Evolutionary conservation across 768 basidiomycete genomes (phyloP).

Genomic region (Kwoniella newhampshirensis): DNA sequence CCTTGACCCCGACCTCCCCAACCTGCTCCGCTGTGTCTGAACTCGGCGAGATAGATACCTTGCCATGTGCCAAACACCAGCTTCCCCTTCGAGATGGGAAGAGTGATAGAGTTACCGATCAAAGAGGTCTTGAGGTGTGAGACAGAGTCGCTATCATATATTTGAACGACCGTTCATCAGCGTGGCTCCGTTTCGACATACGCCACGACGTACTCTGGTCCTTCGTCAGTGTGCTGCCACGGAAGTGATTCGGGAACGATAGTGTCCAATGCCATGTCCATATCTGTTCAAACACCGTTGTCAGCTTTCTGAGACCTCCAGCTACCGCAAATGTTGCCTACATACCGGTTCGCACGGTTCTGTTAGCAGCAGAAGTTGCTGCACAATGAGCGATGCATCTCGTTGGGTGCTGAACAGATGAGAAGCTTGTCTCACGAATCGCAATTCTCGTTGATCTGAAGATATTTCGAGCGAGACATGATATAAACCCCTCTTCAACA

Average conservation of each 20-base stretch:
- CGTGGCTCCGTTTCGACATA: background rate
- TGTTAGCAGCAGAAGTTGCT: background rate
- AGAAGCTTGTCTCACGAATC: conserved; percentile 64
- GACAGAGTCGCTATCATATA: conserved; percentile 69
- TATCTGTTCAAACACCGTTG: conserved; percentile 60
- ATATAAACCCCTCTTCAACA: background rate
- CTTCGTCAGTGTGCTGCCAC: conserved; percentile 89
- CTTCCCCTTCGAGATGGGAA: conserved; percentile 75
- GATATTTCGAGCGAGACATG: background rate
- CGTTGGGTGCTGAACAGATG: too few relatives aligned
- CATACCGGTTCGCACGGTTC: conserved; percentile 12
- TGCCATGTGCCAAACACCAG: conserved; percentile 92
- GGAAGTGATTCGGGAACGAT: conserved; percentile 79
- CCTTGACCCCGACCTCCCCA: conserved; percentile 43
- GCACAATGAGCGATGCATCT: too few relatives aligned
- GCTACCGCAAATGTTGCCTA: background rate
- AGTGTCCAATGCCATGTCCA: conserved; percentile 86
- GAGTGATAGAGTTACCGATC: conserved; percentile 73
- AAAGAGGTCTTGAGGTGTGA: conserved; percentile 89
- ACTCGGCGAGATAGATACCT: conserved; percentile 84
- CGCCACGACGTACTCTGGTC: conserved; percentile 70
- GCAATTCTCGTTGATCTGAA: conserved; percentile 76
- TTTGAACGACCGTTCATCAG: background rate
- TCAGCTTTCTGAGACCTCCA: background rate
- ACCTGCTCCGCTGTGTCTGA: conserved; percentile 37